Evolutionary conservation across 2,329 filamentous ascomycete species (phyloP), one percentile per base, ranked within the genome.

Genomic region (Dothistroma septosporum): DNA sequence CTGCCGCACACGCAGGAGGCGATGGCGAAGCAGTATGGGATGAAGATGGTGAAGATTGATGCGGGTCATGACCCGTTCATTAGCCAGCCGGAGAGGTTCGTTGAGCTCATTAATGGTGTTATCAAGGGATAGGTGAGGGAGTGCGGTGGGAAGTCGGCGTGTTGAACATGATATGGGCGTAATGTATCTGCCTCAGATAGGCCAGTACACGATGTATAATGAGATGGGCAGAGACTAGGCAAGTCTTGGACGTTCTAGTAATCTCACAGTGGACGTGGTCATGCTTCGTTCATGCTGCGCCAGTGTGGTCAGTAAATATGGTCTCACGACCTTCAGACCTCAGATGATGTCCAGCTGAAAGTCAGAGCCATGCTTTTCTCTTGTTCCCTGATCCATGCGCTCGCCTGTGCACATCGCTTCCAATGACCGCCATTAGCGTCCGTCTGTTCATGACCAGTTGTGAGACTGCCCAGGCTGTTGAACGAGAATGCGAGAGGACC

Each of bases 21-120:
- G n/a, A 21, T 58, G 31, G 61, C 61, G 9, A 12, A 60, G 28
- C 41, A 63, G 11, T 28, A 60, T 31, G 55, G 47, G 9, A 60
- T 63, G 57, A 53, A 59, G 10, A 24, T 60, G 12, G 54, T 58
- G 44, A 55, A 37, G 46, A 50, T 63, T 12, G 47, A 63, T 33
- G 49, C 61, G 8, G 56, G 48, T 10, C 61, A 63, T 21, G 52
- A 49, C 44, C 55, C 61, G 2, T 61, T 60, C 12, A 44, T 63
- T 11, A 61, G 49, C 14, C 52, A 41, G 31, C 61, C 61, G 35
- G 24, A 60, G 55, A 47, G 56, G 21, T 58, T 60, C n/a, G 61
- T 41, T 4, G 33, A 50, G 14, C 46, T 56, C 22, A 35, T 61
- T 22, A 55, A 61, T 57, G 55, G 11, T 16, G 47, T 58, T 44